A percentile compares a stretch with the other conserved stretches of the same genome.
These are phyloP conservation scores for Colletotrichum musae DNA, from an alignment of 2,329 filamentous ascomycete genomes.

Conservation along the genomic window DNA sequence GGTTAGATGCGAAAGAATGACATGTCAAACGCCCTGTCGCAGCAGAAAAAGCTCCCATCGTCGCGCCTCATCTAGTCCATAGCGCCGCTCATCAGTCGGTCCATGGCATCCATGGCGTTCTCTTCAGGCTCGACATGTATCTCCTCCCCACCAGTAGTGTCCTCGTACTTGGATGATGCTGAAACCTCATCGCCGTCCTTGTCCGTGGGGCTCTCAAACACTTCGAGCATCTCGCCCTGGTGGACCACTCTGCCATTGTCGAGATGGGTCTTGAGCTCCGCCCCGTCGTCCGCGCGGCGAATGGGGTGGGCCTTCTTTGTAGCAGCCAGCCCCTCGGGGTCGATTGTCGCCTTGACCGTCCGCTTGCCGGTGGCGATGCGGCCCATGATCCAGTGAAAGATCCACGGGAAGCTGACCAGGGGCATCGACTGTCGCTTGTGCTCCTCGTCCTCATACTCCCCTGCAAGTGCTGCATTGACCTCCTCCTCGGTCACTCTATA, in stretches of 20 bases:
- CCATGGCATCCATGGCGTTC: conserved; percentile 35
- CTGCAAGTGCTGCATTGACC: conserved; percentile 69
- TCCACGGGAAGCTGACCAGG: conserved; percentile 94
- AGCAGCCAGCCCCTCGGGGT: conserved; percentile 19
- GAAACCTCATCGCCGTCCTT: conserved; percentile 23
- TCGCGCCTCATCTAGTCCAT: conserved; percentile 24
- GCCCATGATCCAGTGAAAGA: conserved; percentile 82
- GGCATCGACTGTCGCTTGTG: conserved; percentile 70
- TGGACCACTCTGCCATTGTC: conserved; percentile 42
- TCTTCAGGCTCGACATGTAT: conserved; percentile 37
- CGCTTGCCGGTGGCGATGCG: conserved; percentile 69
- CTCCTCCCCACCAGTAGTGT: conserved; percentile 30
- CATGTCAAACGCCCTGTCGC: conserved; percentile 40
- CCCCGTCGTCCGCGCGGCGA: conserved; percentile 8
- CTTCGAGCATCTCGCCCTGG: conserved; percentile 39
- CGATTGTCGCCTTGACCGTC: conserved; percentile 24
- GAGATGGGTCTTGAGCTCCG: conserved; percentile 33
- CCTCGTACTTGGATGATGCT: conserved; percentile 14
- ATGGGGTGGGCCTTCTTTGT: conserved; percentile 22
- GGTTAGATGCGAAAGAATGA: conserved; percentile 17
- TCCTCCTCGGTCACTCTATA: conserved; percentile 86
- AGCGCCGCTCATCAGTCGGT: conserved; percentile 29
- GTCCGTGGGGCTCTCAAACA: conserved; percentile 35
- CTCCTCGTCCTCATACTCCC: conserved; percentile 55
- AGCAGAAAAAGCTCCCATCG: conserved; percentile 28